Evolutionary conservation across 345 rosid genomes (phyloP).

Genomic region (Hypericum androsaemum): DNA sequence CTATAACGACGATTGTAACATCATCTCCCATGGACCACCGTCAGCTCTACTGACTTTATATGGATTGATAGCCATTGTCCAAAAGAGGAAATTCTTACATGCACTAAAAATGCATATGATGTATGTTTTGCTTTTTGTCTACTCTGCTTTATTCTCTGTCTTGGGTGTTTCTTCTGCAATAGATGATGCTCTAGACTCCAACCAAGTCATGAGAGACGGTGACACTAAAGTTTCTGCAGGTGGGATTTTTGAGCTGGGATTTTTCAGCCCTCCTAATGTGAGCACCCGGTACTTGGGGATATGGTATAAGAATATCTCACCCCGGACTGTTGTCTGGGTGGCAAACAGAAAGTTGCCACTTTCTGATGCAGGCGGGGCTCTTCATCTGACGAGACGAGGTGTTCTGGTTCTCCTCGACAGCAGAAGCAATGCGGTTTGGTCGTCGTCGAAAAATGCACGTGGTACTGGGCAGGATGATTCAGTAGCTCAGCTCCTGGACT

Average conservation of each 20-base stretch:
- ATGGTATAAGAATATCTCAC: neutral
- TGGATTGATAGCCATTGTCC: no score
- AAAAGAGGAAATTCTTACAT: no score
- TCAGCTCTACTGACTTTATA: no score
- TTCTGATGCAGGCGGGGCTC: neutral
- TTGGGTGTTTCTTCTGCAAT: no score
- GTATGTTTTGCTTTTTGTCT: no score
- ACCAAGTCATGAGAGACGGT: no score
- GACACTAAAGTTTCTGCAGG: neutral
- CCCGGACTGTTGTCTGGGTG: constrained; percentile 1
- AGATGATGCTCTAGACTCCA: no score
- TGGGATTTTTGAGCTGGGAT: neutral
- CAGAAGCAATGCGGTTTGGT: neutral
- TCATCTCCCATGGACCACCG: no score
- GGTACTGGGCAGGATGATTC: neutral
- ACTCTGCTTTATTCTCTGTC: no score
- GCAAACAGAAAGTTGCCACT: neutral
- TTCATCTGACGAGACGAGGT: neutral
- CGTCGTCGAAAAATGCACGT: neutral
- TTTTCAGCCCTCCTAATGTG: neutral
- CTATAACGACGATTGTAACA: no score
- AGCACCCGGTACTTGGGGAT: constrained; percentile 1
- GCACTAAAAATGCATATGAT: no score
- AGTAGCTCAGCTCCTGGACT: neutral
- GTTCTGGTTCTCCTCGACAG: neutral